Conservation (phyloP, 768 basidiomycete genomes). For the Amanita jacksonii region DNA sequence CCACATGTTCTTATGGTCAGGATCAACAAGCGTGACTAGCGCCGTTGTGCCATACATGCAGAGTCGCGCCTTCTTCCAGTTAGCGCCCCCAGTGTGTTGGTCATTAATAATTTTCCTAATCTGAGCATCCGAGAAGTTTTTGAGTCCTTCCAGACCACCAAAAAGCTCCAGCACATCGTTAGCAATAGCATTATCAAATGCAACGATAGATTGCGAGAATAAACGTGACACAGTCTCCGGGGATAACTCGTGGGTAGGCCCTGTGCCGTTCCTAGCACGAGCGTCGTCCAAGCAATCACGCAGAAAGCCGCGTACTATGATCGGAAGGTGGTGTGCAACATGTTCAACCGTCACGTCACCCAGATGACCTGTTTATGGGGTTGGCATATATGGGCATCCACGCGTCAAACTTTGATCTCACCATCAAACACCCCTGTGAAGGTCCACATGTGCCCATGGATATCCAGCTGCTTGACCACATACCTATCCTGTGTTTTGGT, state of each 20-base stretch:
- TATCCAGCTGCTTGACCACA: slow-evolving; percentile 44
- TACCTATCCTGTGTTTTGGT: slow-evolving; percentile 57
- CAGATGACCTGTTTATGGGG: slow-evolving; percentile 40
- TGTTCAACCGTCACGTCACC: slow-evolving; percentile 64
- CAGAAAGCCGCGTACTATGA: slow-evolving; percentile 53
- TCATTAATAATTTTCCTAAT: slow-evolving; percentile 59
- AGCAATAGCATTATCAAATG: slow-evolving; percentile 61
- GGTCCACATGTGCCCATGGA: slow-evolving; percentile 50
- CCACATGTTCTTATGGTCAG: slow-evolving; percentile 62
- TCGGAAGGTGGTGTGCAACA: slow-evolving; percentile 57
- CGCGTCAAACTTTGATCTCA: slow-evolving; percentile 17
- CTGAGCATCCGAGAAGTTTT: slow-evolving; percentile 42
- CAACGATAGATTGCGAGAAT: slow-evolving; percentile 46
- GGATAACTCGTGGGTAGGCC: neutral
- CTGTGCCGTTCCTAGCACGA: neutral
- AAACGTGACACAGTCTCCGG: slow-evolving; percentile 45
- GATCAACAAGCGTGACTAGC: slow-evolving; percentile 64
- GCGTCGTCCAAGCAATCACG: slow-evolving; percentile 27
- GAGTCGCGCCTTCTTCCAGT: slow-evolving; percentile 55
- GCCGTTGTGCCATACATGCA: slow-evolving; percentile 79
- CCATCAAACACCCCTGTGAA: slow-evolving; percentile 67
- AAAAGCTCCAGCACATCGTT: slow-evolving; percentile 56
- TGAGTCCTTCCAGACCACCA: slow-evolving; percentile 42
- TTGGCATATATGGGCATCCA: neutral
- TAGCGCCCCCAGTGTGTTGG: slow-evolving; percentile 43